Evolutionary conservation across 768 basidiomycete species (phyloP), one percentile per base, ranked within the genome.

Genomic region (Mycena rosella): DNA sequence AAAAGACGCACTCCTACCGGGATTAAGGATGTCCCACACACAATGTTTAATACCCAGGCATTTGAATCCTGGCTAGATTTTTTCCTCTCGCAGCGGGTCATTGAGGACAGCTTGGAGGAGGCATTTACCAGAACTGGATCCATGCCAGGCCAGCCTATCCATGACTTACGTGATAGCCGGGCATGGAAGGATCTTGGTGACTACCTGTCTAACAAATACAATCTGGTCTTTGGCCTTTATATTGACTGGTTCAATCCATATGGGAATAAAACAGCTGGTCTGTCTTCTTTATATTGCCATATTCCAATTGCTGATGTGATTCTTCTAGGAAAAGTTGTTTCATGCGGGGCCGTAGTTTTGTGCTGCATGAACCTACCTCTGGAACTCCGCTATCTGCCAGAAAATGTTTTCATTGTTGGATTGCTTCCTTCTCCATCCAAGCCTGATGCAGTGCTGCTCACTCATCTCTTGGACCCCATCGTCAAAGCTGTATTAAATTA

Each of bases 171-270:
- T 15, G 47, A 48, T 48, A 48, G 47, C 15, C 47, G 24, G 26
- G 47, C 47, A 13, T 48, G 47, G 47, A 24, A 15, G 11, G 26
- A 26, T 2, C 47, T 48, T 48, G 4, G 47, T 3, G 17, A 29
- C 17, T 48, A 48, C 27, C 13, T 27, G 10, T 18, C 11, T 10
- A 13, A 10, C 2, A 14, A 10, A 30, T 34, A 53, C 14, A 2
- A 30, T 32, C 14, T 53, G 11, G 29, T 53, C 2, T 53, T n/a
- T n/a, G 2, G 15, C 4, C 20, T 30, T n/a, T 53, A 8, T 14
- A 53, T 34, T 30, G 32, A 53, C 14, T 53, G 52, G 29, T 53
- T 53, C 17, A 48, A 53, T 53, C 52, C 18, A 15, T 53, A 32
- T 34, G 20, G 17, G 24, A 53, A 53, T 53, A 34, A 34, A 34